Evolutionary conservation across 805 yeast species (phyloP), one percentile per base, ranked within the genome.

Genomic region (Cephaloascus fragrans): DNA sequence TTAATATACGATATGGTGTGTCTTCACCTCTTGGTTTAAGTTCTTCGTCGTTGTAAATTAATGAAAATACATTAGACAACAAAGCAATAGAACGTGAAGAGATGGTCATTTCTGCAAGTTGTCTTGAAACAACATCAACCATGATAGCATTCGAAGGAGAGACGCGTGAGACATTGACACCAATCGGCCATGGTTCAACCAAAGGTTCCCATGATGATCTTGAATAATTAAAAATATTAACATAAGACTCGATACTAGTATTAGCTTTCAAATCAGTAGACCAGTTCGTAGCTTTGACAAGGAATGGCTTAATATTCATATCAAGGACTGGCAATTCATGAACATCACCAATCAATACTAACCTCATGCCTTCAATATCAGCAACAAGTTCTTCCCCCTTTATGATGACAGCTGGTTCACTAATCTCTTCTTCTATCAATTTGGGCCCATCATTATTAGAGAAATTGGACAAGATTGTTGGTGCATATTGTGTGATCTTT

Each of bases 151-250:
- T 64, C 4, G 69, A 67, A 1, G 76, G 71, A 12, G 64, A 66
- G 0, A 60, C 59, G 39, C 72, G 74, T 1, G 84, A 67, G 2
- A 83, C 75, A 53, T 83, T 86, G 10, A 85, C 59, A 0, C 86
- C 78, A 37, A 90, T 65, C 4, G 86, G 80, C 84, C 95, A 83
- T 0, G 90, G 81, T 51, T 93, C 98, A 37, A 93, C 56, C 35
- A 93, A 63, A 0, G 98, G 97, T 51, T 93, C 97, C 97, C 98
- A 89, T 0, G 87, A 74, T 3, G 96, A 88, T 44, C 83, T 77
- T 0, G 96, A 75, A 55, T 89, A 89, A 55, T 88, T 88, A 66
- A 83, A 89, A 17, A 86, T 75, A 56, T 86, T 88, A 8, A 83
- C 72, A 43, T 64, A 73, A 1, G 87, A 69, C 43, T 77, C 83